These are phyloP conservation scores for Chrysoporthe cubensis DNA, from an alignment of 2,329 filamentous ascomycete species.

Conservation along the genomic window DNA sequence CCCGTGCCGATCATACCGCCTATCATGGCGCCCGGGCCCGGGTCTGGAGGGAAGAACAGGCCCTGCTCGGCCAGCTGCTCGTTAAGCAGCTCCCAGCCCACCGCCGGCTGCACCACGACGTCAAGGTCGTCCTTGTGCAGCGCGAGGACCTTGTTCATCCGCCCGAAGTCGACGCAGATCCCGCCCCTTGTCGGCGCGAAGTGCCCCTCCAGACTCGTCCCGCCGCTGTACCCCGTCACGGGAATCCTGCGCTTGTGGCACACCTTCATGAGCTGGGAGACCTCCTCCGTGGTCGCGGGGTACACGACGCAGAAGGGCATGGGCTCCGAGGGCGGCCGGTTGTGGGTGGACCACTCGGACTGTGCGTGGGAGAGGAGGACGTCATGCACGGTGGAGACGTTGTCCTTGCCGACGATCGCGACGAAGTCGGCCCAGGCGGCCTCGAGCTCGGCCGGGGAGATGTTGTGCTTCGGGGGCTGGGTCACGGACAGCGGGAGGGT, in stretches of 20 bases:
- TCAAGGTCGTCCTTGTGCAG: slow-evolving; percentile 80
- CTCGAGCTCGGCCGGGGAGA: slow-evolving; percentile 65
- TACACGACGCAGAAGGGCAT: slow-evolving; percentile 28
- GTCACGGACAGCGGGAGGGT: slow-evolving; percentile 61
- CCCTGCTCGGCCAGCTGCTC: slow-evolving; percentile 68
- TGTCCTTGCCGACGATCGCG: slow-evolving; percentile 64
- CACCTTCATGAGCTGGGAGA: slow-evolving; percentile 85
- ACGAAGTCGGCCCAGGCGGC: slow-evolving; percentile 73
- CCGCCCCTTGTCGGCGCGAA: slow-evolving; percentile 82
- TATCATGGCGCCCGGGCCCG: slow-evolving; percentile 82
- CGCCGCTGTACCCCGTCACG: slow-evolving; percentile 84
- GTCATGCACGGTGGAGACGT: slow-evolving; percentile 63
- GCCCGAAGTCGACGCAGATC: slow-evolving; percentile 81
- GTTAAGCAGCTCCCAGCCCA: slow-evolving; percentile 81
- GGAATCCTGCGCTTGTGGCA: slow-evolving; percentile 82
- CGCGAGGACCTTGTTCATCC: slow-evolving; percentile 80
- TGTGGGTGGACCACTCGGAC: slow-evolving; percentile 63
- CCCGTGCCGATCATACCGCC: slow-evolving; percentile 77
- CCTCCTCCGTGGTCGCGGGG: slow-evolving; percentile 72
- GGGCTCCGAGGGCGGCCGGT: slow-evolving; percentile 16
- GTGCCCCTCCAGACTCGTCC: slow-evolving; percentile 88
- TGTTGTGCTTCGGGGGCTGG: slow-evolving; percentile 58
- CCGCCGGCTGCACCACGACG: slow-evolving; percentile 73
- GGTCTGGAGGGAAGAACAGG: slow-evolving; percentile 84
- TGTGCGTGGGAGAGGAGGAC: slow-evolving; percentile 62